Conservation (phyloP, 441 rosid genomes). For the Melianthus villosus region DNA sequence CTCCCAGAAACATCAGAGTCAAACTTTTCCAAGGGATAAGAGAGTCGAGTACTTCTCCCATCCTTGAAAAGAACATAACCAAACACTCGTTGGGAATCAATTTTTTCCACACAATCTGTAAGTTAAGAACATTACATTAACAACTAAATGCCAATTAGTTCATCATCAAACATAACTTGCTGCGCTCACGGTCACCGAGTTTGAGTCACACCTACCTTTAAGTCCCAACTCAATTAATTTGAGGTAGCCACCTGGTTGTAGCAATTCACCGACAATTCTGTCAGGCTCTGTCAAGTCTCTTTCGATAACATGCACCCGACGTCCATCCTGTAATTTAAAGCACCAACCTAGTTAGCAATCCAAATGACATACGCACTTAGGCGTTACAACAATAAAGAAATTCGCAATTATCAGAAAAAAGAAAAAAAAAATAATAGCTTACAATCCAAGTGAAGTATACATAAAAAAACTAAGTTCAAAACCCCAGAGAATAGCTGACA, state of each 20-base stretch:
- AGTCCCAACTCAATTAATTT: constrained; percentile 68
- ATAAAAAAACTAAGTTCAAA: too few species aligned
- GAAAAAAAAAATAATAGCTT: too few species aligned
- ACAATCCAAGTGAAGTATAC: background rate
- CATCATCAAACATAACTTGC: background rate
- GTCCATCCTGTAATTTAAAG: constrained; percentile 42
- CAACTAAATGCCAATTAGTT: background rate
- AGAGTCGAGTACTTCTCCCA: constrained; percentile 33
- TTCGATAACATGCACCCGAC: constrained; percentile 58
- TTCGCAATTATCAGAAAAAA: background rate
- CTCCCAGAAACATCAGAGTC: constrained; percentile 60
- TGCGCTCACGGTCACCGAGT: background rate
- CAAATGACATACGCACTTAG: background rate
- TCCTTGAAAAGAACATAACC: constrained; percentile 78
- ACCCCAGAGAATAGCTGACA: too few species aligned
- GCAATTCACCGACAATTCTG: constrained; percentile 72
- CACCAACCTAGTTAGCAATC: background rate
- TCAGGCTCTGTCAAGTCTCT: constrained; percentile 70
- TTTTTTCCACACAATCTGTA: constrained; percentile 66
- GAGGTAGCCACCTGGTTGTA: constrained; percentile 83
- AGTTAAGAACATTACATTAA: background rate
- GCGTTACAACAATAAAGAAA: background rate
- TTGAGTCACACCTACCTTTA: constrained; percentile 28
- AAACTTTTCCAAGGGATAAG: constrained; percentile 67
- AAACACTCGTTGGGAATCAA: constrained; percentile 59